Base-by-base conservation (phyloP, 2,329 filamentous ascomycete genomes). In the Sarocladium kiliense region DNA sequence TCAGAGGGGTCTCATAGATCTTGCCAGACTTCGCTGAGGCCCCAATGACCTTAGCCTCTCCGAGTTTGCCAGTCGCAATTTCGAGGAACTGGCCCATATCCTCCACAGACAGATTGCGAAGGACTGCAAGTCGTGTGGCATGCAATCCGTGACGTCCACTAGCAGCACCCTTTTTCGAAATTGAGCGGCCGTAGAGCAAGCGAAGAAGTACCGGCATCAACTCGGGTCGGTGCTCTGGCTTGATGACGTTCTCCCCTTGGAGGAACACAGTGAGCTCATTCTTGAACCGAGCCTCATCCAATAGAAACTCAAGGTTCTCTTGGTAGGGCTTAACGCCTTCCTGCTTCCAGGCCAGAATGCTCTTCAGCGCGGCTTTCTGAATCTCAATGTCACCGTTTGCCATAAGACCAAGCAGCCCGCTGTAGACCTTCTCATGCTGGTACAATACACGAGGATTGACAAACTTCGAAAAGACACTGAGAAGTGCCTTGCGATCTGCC, bases 251-350 rank as follows among this genome's bases (percentile, higher is more conserved):
- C 18, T 89, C 86, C 16, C 87, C 82, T 64, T 91, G 87, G 54
- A 99, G 80, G 60, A 99, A 88, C 3, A 94, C 84, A 0, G 91
- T 87, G n/a, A 99, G 79, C 67, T 97, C 93, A 64, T 97, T 94
- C 65, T 91, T 90, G 72, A 97, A 96, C 50, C 89, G 83, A 23
- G 89, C 86, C 59, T 97, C 94, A 61, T 99, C 94, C 9, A 97
- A 80, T 2, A 99, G 77, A 62, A 91, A 92, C 58, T 91, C 80
- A 23, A 99, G 72, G 62, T 92, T 90, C 62, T 97, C 91, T 63
- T 91, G 84, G 65, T 97, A 96, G 1, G 85, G 79, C 57, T 80
- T 80, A 51, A 99, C 77, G 9, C 80, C 84, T 2, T 86, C 79
- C 56, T 88, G 82, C 68, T 96, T 97, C 93, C 94, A 99, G 0